These are phyloP conservation scores for Phaeolepiota aurea DNA, from an alignment of 768 basidiomycete genomes.

Conservation along the genomic window DNA sequence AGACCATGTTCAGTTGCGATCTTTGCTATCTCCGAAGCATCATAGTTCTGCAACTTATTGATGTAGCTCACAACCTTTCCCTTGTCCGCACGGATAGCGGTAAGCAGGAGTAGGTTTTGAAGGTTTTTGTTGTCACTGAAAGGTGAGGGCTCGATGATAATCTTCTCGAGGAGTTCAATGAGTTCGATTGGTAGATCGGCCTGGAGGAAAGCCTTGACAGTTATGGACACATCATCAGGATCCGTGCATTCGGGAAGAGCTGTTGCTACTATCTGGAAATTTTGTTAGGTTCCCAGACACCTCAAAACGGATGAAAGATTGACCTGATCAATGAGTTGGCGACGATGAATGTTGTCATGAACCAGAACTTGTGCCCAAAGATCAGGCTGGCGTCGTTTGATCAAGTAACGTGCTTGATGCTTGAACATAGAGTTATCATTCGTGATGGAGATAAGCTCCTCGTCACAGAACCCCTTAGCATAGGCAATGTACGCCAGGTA, in stretches of 20 bases:
- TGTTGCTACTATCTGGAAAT: constrained; percentile 80
- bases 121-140: constrained; percentile 97
- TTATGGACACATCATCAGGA: constrained; percentile 96
- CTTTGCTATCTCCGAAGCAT: constrained; percentile 88
- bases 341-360: constrained; percentile 84
- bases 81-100: constrained; percentile 95
- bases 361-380: constrained; percentile 94
- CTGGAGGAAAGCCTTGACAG: constrained; percentile 96
- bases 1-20: constrained; percentile 95
- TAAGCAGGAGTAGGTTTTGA: constrained; percentile 90
- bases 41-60: constrained; percentile 94
- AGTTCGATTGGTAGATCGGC: constrained; percentile 96
- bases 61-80: constrained; percentile 98
- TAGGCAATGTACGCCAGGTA: constrained; percentile 99
- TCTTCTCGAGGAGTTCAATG: constrained; percentile 97
- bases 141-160: constrained; percentile 92
- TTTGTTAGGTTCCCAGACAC: constrained; percentile 1
- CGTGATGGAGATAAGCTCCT: constrained; percentile 93
- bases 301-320: constrained; percentile 7
- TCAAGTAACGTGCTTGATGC: constrained; percentile 96
- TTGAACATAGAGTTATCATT: constrained; percentile 99
- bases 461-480: constrained; percentile 97
- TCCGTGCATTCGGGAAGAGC: constrained; percentile 96
- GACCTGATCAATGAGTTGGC: constrained; percentile 90
- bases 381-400: constrained; percentile 91